Evolutionary conservation across 2,329 filamentous ascomycete genomes (phyloP).

Genomic region (Botrytis tulipae): DNA sequence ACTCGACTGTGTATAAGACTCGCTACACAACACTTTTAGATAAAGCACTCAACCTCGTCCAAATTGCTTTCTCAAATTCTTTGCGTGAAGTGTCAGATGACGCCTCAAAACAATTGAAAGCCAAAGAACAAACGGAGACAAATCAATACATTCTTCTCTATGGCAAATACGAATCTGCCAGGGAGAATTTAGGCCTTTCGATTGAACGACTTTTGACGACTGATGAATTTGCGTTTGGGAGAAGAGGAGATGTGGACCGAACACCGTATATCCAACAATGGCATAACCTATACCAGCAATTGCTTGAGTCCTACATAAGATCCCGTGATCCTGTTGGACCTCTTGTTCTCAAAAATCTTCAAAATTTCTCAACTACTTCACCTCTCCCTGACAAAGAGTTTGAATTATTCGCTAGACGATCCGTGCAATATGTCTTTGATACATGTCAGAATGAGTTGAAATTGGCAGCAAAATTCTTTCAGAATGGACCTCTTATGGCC

Average conservation of each 20-base stretch:
- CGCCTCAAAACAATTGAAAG: slow-evolving; percentile 60
- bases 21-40: slow-evolving; percentile 80
- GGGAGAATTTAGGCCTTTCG: slow-evolving; percentile 56
- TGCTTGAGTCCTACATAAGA: slow-evolving; percentile 49
- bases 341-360: slow-evolving; percentile 59
- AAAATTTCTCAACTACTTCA: slow-evolving; percentile 42
- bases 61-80: slow-evolving; percentile 30
- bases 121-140: slow-evolving; percentile 66
- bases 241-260: slow-evolving; percentile 55
- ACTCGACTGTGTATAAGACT: slow-evolving; percentile 83
- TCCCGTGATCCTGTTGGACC: slow-evolving; percentile 48
- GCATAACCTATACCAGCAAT: slow-evolving; percentile 56
- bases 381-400: slow-evolving; percentile 36
- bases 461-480: slow-evolving; percentile 35
- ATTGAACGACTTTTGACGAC: slow-evolving; percentile 54
- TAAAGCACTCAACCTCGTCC: slow-evolving; percentile 61
- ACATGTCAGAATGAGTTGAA: slow-evolving; percentile 38
- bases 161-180: slow-evolving; percentile 60
- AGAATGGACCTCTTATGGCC: slow-evolving; percentile 33
- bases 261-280: slow-evolving; percentile 60
- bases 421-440: slow-evolving; percentile 37
- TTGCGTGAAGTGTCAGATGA: slow-evolving; percentile 56
- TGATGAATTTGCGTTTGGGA: slow-evolving; percentile 48
- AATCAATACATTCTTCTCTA: slow-evolving; percentile 70
- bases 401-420: slow-evolving; percentile 34